Conservation (phyloP, 192 early-diverging fungal species). For the Podila epigama region DNA sequence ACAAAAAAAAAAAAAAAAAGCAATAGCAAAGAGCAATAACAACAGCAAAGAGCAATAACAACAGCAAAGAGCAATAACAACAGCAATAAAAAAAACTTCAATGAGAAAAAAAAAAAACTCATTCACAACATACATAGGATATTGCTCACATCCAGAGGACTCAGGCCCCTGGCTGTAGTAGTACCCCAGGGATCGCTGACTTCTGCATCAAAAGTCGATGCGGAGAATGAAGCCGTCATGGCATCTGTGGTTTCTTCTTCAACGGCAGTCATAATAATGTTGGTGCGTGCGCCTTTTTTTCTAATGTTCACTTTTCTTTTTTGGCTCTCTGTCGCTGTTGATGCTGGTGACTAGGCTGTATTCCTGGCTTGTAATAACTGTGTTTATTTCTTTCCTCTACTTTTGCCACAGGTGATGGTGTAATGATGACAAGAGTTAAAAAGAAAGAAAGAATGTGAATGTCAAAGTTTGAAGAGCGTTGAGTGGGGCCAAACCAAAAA, state of each 20-base stretch:
- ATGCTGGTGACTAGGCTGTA: no score
- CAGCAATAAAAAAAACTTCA: neutral
- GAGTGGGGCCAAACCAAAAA: no score
- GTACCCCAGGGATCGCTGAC: slow-evolving; percentile 47
- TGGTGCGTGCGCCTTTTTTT: neutral
- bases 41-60: neutral
- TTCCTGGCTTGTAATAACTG: no score
- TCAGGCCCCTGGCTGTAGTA: slow-evolving; percentile 23
- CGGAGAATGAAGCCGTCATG: slow-evolving; percentile 45
- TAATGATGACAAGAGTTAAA: no score
- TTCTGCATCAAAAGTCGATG: slow-evolving; percentile 24
- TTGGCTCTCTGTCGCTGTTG: no score
- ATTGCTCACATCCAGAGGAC: slow-evolving; percentile 31
- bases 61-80: no score
- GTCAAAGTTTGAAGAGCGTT: no score
- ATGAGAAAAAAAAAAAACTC: neutral
- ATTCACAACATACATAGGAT: slow-evolving; percentile 24
- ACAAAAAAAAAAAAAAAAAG: no score
- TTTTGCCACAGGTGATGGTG: no score
- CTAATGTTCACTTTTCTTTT: neutral
- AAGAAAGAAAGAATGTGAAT: slow-evolving; percentile 10
- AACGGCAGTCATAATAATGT: slow-evolving; percentile 31
- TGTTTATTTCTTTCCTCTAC: no score
- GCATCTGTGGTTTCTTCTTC: slow-evolving; percentile 17
- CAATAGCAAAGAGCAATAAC: neutral